These are phyloP conservation scores for Actinomortierella ambigua DNA, from an alignment of 371 early-diverging fungal species.

Conservation along the genomic window DNA sequence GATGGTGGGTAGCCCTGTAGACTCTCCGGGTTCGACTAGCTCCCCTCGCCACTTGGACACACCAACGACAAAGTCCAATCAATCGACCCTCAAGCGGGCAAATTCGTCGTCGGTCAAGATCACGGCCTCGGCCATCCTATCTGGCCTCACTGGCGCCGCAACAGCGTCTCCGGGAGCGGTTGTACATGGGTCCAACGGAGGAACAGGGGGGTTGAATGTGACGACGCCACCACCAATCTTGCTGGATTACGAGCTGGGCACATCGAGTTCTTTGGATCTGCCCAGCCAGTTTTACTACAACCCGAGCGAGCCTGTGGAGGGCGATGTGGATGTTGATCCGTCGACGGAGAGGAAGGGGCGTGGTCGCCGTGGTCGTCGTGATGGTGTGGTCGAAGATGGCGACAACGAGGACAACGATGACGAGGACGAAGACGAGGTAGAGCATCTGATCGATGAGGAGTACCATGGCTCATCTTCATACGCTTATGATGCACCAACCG, in stretches of 20 bases:
- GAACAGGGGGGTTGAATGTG: too few species aligned
- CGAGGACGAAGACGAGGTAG: slow-evolving; percentile 5
- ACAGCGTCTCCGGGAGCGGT: too few species aligned
- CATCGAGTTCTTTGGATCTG: slow-evolving; percentile 23
- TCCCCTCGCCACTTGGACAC: too few species aligned
- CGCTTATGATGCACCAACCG: too few species aligned
- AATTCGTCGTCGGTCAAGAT: too few species aligned
- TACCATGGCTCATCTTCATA: neutral
- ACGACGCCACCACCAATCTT: slow-evolving; percentile 32
- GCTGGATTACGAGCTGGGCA: slow-evolving; percentile 28
- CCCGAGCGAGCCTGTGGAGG: slow-evolving; percentile 41
- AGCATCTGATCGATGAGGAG: neutral
- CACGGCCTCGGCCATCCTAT: too few species aligned
- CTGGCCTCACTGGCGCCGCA: too few species aligned
- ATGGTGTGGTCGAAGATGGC: slow-evolving; percentile 9
- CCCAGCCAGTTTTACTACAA: slow-evolving; percentile 37
- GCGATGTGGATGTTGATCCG: slow-evolving; percentile 41
- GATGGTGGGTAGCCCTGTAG: neutral
- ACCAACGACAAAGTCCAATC: too few species aligned
- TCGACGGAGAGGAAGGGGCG: slow-evolving; percentile 4
- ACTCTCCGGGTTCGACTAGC: too few species aligned
- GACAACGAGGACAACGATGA: slow-evolving; percentile 30
- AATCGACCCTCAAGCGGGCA: too few species aligned
- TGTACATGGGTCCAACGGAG: too few species aligned
- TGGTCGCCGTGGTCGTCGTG: slow-evolving; percentile 2